These are phyloP conservation scores for Diddensiella santjacobensis DNA, from an alignment of 805 yeast genomes.

Conservation along the genomic window DNA sequence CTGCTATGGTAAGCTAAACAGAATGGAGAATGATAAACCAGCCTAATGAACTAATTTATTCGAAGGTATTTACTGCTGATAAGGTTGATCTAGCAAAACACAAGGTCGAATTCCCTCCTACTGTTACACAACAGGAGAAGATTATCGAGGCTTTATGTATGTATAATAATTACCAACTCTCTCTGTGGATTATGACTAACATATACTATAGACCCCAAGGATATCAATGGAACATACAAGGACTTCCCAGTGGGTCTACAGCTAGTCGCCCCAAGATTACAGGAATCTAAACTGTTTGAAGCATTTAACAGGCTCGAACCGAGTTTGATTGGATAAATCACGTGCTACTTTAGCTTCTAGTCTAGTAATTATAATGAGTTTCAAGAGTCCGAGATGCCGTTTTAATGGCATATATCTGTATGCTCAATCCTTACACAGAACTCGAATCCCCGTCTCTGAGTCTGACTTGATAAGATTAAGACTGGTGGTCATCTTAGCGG, in stretches of 20 bases:
- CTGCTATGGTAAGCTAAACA: conserved; percentile 16
- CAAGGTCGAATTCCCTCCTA: conserved; percentile 13
- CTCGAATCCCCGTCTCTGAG: too few relatives aligned
- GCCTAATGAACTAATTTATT: not conserved
- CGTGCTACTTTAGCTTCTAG: too few relatives aligned
- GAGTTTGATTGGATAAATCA: too few relatives aligned
- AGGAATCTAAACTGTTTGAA: conserved; percentile 47
- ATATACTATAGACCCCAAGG: not conserved
- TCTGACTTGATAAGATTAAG: too few relatives aligned
- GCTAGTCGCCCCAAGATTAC: conserved; percentile 50
- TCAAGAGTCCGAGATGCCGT: too few relatives aligned
- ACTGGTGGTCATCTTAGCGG: too few relatives aligned
- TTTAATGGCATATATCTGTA: too few relatives aligned
- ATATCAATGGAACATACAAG: conserved; percentile 29
- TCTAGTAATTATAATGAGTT: too few relatives aligned
- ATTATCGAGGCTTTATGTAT: not conserved
- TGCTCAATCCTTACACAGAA: too few relatives aligned
- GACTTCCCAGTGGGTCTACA: conserved; percentile 58
- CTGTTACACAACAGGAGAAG: conserved; percentile 9
- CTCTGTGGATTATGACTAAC: too few relatives aligned
- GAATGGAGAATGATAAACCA: not conserved
- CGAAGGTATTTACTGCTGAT: conserved; percentile 19
- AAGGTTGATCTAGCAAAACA: conserved; percentile 43
- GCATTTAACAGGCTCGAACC: conserved; percentile 4
- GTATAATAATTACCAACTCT: too few relatives aligned